These are phyloP conservation scores for Fusarium torreyae DNA, from an alignment of 2,329 filamentous ascomycete species.

Conservation along the genomic window DNA sequence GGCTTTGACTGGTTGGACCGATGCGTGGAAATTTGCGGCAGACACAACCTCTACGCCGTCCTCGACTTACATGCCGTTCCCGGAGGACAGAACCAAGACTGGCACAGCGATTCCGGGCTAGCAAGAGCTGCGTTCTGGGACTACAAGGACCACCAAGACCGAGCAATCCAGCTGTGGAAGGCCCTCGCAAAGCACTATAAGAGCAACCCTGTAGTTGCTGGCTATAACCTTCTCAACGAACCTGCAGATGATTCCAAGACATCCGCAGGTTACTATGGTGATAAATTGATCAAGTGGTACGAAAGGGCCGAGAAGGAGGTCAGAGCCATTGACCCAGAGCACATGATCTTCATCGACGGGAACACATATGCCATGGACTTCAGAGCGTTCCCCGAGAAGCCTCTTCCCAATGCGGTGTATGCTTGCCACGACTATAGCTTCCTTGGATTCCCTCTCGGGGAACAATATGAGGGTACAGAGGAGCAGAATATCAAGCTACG, in stretches of 20 bases:
- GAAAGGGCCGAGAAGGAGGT: constrained; percentile 58
- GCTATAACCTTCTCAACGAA: constrained; percentile 58
- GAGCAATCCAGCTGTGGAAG: constrained; percentile 61
- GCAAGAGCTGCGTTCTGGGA: constrained; percentile 63
- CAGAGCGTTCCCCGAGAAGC: constrained; percentile 57
- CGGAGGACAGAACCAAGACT: constrained; percentile 64
- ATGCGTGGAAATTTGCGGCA: constrained; percentile 62
- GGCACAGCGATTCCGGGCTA: constrained; percentile 60
- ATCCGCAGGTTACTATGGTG: constrained; percentile 37
- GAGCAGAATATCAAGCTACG: constrained; percentile 62
- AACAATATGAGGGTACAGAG: constrained; percentile 57
- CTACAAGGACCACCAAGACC: constrained; percentile 63
- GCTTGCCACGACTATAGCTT: constrained; percentile 68
- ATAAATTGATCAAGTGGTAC: constrained; percentile 58
- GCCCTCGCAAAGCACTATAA: constrained; percentile 60
- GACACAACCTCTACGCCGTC: constrained; percentile 61
- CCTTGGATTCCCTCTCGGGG: constrained; percentile 64
- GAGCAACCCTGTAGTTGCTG: constrained; percentile 59
- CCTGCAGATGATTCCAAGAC: constrained; percentile 52
- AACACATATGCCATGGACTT: constrained; percentile 70
- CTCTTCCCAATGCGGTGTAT: constrained; percentile 66
- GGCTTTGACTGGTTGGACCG: constrained; percentile 67
- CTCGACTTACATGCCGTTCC: constrained; percentile 63
- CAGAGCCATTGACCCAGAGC: constrained; percentile 60
- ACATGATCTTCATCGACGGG: constrained; percentile 66